phyloP scores from a whole-genome alignment of 441 rosid species.

The Rhodomyrtus psidioides region DNA sequence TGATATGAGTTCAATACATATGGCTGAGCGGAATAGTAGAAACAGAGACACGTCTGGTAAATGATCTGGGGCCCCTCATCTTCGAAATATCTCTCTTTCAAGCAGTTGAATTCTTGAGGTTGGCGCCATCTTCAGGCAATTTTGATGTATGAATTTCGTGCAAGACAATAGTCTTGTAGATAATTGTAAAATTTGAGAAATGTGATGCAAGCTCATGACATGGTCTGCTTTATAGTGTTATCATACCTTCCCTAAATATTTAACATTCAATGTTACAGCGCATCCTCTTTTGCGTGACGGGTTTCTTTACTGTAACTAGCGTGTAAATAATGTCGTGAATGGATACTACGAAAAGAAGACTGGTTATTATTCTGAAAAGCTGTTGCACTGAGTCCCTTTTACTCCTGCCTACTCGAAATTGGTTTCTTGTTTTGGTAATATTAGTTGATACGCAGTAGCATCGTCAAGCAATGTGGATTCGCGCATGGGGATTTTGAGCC shows the following conservation, averaged over 20 bases:
- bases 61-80: background rate
- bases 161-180: background rate
- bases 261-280: background rate
- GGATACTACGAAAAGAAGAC: background rate
- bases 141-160: background rate
- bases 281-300: background rate
- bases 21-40: background rate
- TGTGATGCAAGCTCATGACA: background rate
- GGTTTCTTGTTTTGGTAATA: background rate
- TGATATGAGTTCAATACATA: background rate
- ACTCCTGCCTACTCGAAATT: background rate
- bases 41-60: background rate
- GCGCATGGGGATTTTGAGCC: background rate
- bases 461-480: background rate
- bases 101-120: background rate
- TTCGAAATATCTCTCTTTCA: background rate
- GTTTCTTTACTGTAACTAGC: background rate
- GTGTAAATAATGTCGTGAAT: background rate
- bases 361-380: background rate
- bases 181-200: background rate
- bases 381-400: background rate
- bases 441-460: background rate
- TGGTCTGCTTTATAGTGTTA: background rate
- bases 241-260: background rate
- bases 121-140: background rate